Evolutionary conservation across 179 eudicot species (phyloP), one percentile per base, ranked within the genome.

Genomic region (Carnegiea gigantea): DNA sequence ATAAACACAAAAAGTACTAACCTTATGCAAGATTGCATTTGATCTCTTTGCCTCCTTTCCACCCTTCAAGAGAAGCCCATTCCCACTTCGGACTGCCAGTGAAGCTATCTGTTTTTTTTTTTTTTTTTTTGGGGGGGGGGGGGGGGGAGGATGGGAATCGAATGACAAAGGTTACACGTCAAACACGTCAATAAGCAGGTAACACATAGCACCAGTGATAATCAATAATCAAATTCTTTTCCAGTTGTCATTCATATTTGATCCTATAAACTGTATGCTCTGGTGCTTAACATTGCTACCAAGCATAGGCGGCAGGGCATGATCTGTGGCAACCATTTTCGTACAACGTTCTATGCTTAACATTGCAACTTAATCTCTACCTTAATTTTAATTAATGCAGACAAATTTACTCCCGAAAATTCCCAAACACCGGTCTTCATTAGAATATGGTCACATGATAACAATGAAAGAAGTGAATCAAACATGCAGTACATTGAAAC

Each of bases 11-110:
- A 10, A 68, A 26, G 53, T 59, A 49, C 24, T 81, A 82, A 92
- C 98, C 95, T 93, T 93, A 82, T 94, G 97, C 83, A 94, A 86
- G 77, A 93, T 86, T 20, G 95, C 90, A 82, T 94, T 94, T 60
- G 98, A 94, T 79, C 92, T 83, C 84, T 82, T 92, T 71, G 98
- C 98, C 84, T 94, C 97, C 73, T 94, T 94, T 79, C 98, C 98
- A 59, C 98, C 97, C 87, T 94, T 94, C 80, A 94, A 81, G 77
- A 94, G 89, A 79, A 94, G 93, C 80, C 98, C 98, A 83, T 93
- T 94, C 81, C 98, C 97, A 86, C 92, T 88, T 71, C 97, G 88
- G 40, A 94, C 83, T 30, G 98, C 98, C 86, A 94, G 85, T 75
- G 98, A 93, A 84, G 97, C 97, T 86, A 94, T 94, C 97, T 93